phyloP scores from a whole-genome alignment of 306 rosid genomes.

The Malus sylvestris region DNA sequence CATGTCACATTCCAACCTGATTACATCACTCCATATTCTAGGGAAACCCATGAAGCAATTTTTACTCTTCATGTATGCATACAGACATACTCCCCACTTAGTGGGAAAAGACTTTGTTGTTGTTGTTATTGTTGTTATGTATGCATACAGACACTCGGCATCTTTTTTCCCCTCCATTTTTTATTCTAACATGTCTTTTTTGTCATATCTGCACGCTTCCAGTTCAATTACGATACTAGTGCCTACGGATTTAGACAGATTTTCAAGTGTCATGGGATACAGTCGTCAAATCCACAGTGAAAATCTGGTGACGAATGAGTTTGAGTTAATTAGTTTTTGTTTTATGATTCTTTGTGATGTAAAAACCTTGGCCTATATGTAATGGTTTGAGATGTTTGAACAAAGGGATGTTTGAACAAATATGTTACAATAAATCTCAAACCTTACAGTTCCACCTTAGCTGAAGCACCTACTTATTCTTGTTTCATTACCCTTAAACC shows the following conservation, averaged over 20 bases:
- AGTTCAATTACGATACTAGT: constrained; percentile 73
- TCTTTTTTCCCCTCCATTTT: no score
- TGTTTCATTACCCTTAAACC: neutral
- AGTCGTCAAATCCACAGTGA: constrained; percentile 39
- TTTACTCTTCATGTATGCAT: neutral
- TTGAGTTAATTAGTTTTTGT: neutral
- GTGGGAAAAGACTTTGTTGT: no score
- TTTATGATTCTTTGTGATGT: neutral
- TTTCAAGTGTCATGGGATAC: constrained; percentile 68
- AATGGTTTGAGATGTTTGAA: neutral
- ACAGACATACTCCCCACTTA: no score
- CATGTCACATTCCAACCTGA: neutral
- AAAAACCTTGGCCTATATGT: neutral
- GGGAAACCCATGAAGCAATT: neutral
- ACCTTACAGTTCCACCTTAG: neutral
- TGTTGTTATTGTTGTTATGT: no score
- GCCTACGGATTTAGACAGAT: constrained; percentile 86
- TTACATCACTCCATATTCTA: neutral
- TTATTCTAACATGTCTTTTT: neutral
- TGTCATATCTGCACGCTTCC: constrained; percentile 25
- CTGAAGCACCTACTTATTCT: neutral
- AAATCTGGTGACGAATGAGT: constrained; percentile 1
- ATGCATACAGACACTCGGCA: no score
- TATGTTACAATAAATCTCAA: no score
- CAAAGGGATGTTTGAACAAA: neutral